Evolutionary conservation across 148 eudicot genomes (phyloP), one percentile per base, ranked within the genome.

Genomic region (Rhododendron simsii): DNA sequence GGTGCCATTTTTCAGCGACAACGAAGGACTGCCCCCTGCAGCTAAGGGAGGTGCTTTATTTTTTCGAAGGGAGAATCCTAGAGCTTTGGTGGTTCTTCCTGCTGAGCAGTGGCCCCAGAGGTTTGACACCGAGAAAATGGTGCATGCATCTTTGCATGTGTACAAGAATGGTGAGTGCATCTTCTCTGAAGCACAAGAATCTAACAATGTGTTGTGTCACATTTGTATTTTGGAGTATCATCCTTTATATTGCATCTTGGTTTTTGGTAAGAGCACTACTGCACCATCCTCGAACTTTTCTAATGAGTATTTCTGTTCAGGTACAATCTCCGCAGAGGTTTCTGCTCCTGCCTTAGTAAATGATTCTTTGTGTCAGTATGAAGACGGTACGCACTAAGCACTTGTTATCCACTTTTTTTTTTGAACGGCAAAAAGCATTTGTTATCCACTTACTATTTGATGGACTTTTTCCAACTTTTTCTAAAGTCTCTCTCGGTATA

Each of bases 61-160:
- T 37, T 20, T 87, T 86, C 95, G 92, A 80, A 91, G 96, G 85
- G 90, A 89, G 74, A 94, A 93, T 88, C 94, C 94, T 20, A 88
- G 93, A 81, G 86, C 90, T 44, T 86, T 89, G 67, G 79, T 93
- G 74, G 28, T 67, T 53, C 23, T 48, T 90, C 84, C 91, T 61
- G 39, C 87, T 21, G 92, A 85, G 61, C 67, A 48, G 84, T 75
- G 85, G 86, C 65, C 61, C 55, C 76, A 61, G 45, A 67, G 23
- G 39, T 67, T 85, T 50, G 75, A 15, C 74, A 55, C 84, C 20
- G 86, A 81, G 44, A 89, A 90, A 47, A 63, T 73, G 65, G 83
- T 75, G 74, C 23, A 82, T 85, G 79, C 81, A 59, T 75, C 81
- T 67, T 33, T 84, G 78, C 61, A 39, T 78, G 26, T 21, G 30